phyloP scores from a whole-genome alignment of 495 filamentous ascomycete genomes.

The Aspergillus saccharolyticus region DNA sequence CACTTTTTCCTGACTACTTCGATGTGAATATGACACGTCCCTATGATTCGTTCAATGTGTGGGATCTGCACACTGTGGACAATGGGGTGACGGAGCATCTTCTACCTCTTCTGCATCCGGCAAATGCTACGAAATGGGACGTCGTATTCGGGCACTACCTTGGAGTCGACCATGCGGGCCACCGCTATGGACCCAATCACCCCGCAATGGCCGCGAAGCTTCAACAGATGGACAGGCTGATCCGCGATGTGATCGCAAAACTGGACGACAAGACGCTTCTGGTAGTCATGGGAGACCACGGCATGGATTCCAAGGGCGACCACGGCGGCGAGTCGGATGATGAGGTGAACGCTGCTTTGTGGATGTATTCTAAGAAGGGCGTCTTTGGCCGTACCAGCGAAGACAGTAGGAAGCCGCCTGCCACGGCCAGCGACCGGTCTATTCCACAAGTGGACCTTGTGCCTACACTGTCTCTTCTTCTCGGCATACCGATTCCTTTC shows the following conservation, averaged over 20 bases:
- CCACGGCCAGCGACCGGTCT: slow-evolving; percentile 68
- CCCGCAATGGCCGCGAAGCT: slow-evolving; percentile 86
- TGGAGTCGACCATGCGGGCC: slow-evolving; percentile 95
- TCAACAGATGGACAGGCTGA: slow-evolving; percentile 80
- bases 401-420: slow-evolving; percentile 58
- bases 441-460: slow-evolving; percentile 97
- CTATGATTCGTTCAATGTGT: slow-evolving; percentile 97
- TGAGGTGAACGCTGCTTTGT: slow-evolving; percentile 88
- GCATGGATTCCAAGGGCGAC: slow-evolving; percentile 96
- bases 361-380: slow-evolving; percentile 91
- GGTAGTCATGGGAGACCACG: slow-evolving; percentile 96
- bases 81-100: slow-evolving; percentile 93
- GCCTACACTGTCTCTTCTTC: slow-evolving; percentile 77
- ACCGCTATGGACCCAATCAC: slow-evolving; percentile 92
- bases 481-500: slow-evolving; percentile 91
- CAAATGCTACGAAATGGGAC: slow-evolving; percentile 73
- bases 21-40: slow-evolving; percentile 74
- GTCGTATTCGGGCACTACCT: slow-evolving; percentile 88
- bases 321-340: slow-evolving; percentile 96
- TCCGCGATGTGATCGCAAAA: slow-evolving; percentile 63
- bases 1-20: slow-evolving; percentile 88
- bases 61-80: slow-evolving; percentile 95
- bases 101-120: slow-evolving; percentile 68
- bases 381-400: slow-evolving; percentile 73
- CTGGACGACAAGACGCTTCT: slow-evolving; percentile 83